These are phyloP conservation scores for Aplosporella prunicola DNA, from an alignment of 2,329 filamentous ascomycete species.

Conservation along the genomic window DNA sequence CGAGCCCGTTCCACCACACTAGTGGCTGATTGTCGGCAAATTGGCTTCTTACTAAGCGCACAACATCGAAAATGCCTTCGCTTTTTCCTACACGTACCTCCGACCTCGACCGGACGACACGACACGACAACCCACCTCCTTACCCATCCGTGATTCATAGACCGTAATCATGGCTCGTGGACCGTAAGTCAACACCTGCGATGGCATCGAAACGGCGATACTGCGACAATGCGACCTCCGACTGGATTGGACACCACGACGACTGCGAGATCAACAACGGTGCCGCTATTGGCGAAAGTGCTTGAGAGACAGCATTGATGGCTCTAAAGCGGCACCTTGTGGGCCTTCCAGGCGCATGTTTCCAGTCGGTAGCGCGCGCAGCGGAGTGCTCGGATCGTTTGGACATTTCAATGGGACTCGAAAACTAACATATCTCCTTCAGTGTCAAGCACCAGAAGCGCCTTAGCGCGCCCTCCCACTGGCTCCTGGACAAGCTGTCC, in stretches of 20 bases:
- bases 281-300: no score
- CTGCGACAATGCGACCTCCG: slow-evolving; percentile 1
- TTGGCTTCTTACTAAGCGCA: slow-evolving; percentile 9
- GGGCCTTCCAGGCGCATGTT: no score
- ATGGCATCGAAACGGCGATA: neutral
- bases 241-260: neutral
- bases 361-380: no score
- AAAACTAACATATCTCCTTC: slow-evolving; percentile 15
- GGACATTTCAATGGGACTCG: neutral
- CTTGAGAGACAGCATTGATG: no score
- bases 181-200: slow-evolving; percentile 41
- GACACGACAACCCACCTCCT: slow-evolving; percentile 22
- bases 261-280: slow-evolving; percentile 1
- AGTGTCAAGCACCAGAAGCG: slow-evolving; percentile 99
- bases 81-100: slow-evolving; percentile 2
- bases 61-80: slow-evolving; percentile 11
- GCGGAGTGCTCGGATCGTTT: no score
- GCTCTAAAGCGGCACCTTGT: no score
- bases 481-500: slow-evolving; percentile 99
- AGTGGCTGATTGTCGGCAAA: slow-evolving; percentile 6
- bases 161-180: slow-evolving; percentile 54
- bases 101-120: slow-evolving; percentile 17
- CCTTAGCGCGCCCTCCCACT: slow-evolving; percentile 97
- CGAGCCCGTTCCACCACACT: neutral
- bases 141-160: slow-evolving; percentile 27